Conservation (phyloP, 148 eudicot species). For the Chenopodium suecicum region DNA sequence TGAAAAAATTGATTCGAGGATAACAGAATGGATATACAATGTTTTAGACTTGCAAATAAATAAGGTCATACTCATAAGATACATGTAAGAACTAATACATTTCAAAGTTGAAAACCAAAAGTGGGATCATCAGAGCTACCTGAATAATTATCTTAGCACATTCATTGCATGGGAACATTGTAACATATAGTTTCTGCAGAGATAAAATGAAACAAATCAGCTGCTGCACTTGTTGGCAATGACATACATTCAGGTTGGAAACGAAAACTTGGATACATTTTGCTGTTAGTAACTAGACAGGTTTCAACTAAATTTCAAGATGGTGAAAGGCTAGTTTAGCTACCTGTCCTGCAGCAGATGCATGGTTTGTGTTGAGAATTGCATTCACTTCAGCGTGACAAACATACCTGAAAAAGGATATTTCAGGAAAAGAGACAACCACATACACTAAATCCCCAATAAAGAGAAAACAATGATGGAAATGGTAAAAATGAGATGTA, state of each 20-base stretch:
- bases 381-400: slow-evolving; percentile 99
- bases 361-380: slow-evolving; percentile 88
- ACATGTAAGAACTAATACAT: neutral
- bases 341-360: slow-evolving; percentile 96
- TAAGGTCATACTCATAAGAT: neutral
- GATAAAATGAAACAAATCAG: neutral
- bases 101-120: neutral
- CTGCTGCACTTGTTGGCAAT: neutral
- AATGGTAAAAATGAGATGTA: neutral
- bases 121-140: slow-evolving; percentile 36
- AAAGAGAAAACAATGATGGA: neutral
- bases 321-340: slow-evolving; percentile 6
- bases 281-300: neutral
- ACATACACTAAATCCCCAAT: neutral
- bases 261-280: neutral
- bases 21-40: neutral
- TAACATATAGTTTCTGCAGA: slow-evolving; percentile 86
- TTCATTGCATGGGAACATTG: slow-evolving; percentile 98
- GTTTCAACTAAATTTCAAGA: neutral
- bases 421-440: neutral
- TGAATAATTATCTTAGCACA: slow-evolving; percentile 94
- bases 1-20: neutral
- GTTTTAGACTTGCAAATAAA: neutral
- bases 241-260: neutral
- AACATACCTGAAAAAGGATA: slow-evolving; percentile 56